phyloP scores from a whole-genome alignment of 2,329 filamentous ascomycete genomes.

The Pezicula rhizophila region DNA sequence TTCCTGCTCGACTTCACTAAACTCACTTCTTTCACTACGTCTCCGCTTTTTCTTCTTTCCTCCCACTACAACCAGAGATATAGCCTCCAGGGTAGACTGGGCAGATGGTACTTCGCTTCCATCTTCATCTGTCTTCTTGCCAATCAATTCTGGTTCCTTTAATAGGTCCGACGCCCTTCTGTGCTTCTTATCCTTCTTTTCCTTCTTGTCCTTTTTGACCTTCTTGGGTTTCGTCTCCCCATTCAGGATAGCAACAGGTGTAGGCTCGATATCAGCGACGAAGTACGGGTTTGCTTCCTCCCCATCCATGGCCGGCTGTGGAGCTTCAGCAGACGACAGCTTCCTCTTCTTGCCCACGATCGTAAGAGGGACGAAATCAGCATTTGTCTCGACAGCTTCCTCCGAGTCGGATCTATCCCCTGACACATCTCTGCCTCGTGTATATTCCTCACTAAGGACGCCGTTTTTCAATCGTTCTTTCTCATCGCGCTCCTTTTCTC shows the following conservation, averaged over 20 bases:
- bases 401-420: not conserved
- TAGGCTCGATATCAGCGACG: conserved; percentile 20
- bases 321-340: too few species aligned
- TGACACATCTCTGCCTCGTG: not conserved
- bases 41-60: too few species aligned
- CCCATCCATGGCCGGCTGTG: too few species aligned
- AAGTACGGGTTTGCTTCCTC: conserved; percentile 11
- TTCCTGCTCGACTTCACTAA: too few species aligned
- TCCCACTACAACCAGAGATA: too few species aligned
- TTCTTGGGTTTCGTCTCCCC: not conserved
- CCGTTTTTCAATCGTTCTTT: conserved; percentile 2
- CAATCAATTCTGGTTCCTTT: too few species aligned
- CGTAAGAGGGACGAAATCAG: too few species aligned
- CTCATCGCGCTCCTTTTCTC: not conserved
- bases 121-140: too few species aligned
- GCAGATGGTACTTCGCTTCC: too few species aligned
- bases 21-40: too few species aligned
- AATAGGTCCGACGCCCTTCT: not conserved
- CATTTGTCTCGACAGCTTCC: conserved; percentile 11
- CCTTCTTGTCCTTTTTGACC: conserved; percentile 1
- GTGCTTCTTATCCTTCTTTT: conserved; percentile 11
- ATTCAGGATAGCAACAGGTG: conserved; percentile 8
- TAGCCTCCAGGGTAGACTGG: too few species aligned
- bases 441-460: not conserved
- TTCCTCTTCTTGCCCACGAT: too few species aligned